Evolutionary conservation across 805 yeast genomes (phyloP).

Genomic region (Schwanniomyces yamadae): DNA sequence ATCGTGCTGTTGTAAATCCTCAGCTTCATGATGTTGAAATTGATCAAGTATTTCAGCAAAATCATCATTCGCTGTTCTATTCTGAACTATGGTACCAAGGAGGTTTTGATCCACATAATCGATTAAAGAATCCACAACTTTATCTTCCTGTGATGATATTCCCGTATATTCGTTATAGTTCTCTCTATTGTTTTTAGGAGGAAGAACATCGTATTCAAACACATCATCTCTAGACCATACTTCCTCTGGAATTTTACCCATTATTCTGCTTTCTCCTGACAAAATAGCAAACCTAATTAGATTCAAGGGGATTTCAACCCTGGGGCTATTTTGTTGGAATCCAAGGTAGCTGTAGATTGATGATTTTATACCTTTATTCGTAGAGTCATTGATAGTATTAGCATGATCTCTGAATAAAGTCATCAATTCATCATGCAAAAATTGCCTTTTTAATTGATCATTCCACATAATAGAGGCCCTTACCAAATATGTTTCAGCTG

Average conservation of each 20-base stretch:
- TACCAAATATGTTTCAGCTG: constrained; percentile 57
- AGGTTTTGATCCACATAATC: constrained; percentile 48
- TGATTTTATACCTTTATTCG: constrained; percentile 9
- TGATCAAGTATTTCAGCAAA: constrained; percentile 23
- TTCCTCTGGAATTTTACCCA: constrained; percentile 64
- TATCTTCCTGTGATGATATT: constrained; percentile 9
- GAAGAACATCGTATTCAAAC: constrained; percentile 70
- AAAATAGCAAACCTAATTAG: constrained; percentile 65
- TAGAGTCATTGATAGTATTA: neutral
- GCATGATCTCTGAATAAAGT: constrained; percentile 14
- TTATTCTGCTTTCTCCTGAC: constrained; percentile 67
- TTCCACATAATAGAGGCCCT: constrained; percentile 59
- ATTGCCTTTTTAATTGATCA: constrained; percentile 43
- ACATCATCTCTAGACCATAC: constrained; percentile 64
- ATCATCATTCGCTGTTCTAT: constrained; percentile 26
- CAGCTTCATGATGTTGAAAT: constrained; percentile 16
- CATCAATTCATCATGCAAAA: constrained; percentile 45
- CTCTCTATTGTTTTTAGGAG: constrained; percentile 46
- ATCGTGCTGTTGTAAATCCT: constrained; percentile 5
- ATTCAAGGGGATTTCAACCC: constrained; percentile 52
- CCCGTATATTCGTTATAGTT: constrained; percentile 43
- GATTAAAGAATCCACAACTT: constrained; percentile 30
- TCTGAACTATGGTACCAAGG: constrained; percentile 41
- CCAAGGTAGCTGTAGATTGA: constrained; percentile 13
- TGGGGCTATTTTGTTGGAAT: neutral